Base-by-base conservation (phyloP, 2,329 filamentous ascomycete genomes). In the Fusarium graminum region DNA sequence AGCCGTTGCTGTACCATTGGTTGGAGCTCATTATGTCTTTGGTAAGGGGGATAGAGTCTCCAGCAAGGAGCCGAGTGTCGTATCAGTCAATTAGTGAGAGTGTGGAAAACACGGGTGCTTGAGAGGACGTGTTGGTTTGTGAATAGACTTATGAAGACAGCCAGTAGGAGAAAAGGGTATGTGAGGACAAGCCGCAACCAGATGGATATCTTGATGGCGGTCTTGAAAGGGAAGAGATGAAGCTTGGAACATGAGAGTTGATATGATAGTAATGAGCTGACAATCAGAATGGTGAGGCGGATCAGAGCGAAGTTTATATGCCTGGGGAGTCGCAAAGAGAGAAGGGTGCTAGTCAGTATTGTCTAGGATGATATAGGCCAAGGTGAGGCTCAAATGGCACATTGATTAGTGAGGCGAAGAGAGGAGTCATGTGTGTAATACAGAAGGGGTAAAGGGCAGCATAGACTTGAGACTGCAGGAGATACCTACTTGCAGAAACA, bases 321-420 rank as follows among this genome's bases (percentile, higher is more conserved):
- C 47, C 41, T 42, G 45, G 26, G 26, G 29, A 53, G 56, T 39
- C 43, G 39, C 43, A 25, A 32, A 58, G 59, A 50, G 38, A 43
- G 52, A 43, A 41, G 45, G 61, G 51, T 47, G 52, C 19, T 50
- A 32, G 39, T 52, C 43, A 62, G 47, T 65, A 47, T 57, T 53
- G 19, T 47, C 36, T 40, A 49, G 57, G 62, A 47, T 47, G 49
- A 46, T 56, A 43, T 54, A 53, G 44, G 43, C 40, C 53, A 69
- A 63, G 53, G 59, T 65, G 71, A 73, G 71, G 71, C 71, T 73
- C 69, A 68, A 72, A 71, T 57, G 51, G 71, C 71, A 73, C 69
- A 68, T 72, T 73, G 57, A 26, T 66, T 51, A 70, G 71, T 73
- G 71, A 73, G 71, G 71, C 71, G 71, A 59, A 50, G 66, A 63